Percentiles rank a stretch among this genome's conserved stretches.
phyloP scores from a whole-genome alignment of 345 rosid genomes.

The Heritiera fomes region DNA sequence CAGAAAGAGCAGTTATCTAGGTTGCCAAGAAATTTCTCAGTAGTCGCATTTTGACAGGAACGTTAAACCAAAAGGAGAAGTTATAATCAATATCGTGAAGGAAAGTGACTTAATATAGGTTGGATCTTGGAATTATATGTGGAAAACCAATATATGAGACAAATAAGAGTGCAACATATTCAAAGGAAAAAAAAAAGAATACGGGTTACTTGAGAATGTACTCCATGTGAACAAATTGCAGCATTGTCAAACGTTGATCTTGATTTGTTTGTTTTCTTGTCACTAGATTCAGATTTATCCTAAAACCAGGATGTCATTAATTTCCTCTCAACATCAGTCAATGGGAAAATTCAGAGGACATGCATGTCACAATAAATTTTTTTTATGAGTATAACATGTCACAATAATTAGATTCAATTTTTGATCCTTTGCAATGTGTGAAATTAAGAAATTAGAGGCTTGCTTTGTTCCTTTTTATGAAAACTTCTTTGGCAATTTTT shows the following conservation, averaged over 20 bases:
- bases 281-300: background rate
- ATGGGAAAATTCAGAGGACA: too few species aligned
- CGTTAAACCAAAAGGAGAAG: background rate
- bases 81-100: too few species aligned
- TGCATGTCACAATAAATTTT: too few species aligned
- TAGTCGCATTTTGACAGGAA: background rate
- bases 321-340: too few species aligned
- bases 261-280: background rate
- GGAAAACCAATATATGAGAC: background rate
- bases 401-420: too few species aligned
- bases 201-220: background rate
- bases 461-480: too few species aligned
- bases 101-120: background rate
- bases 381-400: too few species aligned
- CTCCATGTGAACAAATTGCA: background rate
- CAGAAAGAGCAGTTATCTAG: background rate
- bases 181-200: background rate
- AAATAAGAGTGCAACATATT: background rate
- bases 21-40: conserved; percentile 2
- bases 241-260: background rate
- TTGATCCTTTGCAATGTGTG: too few species aligned
- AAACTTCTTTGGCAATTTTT: too few species aligned
- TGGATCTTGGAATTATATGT: background rate
- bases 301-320: background rate
- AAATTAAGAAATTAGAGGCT: too few species aligned